Evolutionary conservation across 1,284 basidiomycete species (phyloP).

Genomic region (Megacollybia platyphylla): DNA sequence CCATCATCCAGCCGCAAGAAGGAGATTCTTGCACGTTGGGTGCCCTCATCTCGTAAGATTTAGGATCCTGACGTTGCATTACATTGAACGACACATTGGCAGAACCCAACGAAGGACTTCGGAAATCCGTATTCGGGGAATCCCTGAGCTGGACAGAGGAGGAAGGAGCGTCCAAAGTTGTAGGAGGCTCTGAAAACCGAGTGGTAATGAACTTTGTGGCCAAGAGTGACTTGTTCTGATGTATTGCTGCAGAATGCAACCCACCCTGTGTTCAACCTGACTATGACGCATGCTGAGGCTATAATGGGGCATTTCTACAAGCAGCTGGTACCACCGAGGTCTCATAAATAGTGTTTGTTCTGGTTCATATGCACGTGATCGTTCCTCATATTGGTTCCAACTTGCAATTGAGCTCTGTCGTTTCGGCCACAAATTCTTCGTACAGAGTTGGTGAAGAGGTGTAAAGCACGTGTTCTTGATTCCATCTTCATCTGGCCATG

Average conservation of each 20-base stretch:
- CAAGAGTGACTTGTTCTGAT: not conserved
- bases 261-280: constrained; percentile 80
- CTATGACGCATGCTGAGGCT: constrained; percentile 58
- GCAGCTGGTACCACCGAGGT: constrained; percentile 31
- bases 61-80: constrained; percentile 8
- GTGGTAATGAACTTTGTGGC: constrained; percentile 39
- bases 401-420: no score
- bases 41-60: constrained; percentile 16
- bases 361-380: no score
- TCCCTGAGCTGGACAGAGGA: constrained; percentile 71
- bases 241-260: constrained; percentile 60
- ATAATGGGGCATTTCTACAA: constrained; percentile 73
- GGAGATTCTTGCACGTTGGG: constrained; percentile 33
- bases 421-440: no score
- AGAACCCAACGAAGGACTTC: constrained; percentile 19
- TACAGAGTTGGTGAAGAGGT: no score
- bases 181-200: constrained; percentile 57
- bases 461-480: not conserved
- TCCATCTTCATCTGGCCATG: constrained; percentile 12
- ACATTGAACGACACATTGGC: not conserved
- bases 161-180: constrained; percentile 43
- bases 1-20: constrained; percentile 31
- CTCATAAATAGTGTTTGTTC: not conserved
- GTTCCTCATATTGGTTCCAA: no score
- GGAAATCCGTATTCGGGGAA: constrained; percentile 43